Conservation (phyloP, 2,329 filamentous ascomycete species). For the Trichothecium sympodiale region DNA sequence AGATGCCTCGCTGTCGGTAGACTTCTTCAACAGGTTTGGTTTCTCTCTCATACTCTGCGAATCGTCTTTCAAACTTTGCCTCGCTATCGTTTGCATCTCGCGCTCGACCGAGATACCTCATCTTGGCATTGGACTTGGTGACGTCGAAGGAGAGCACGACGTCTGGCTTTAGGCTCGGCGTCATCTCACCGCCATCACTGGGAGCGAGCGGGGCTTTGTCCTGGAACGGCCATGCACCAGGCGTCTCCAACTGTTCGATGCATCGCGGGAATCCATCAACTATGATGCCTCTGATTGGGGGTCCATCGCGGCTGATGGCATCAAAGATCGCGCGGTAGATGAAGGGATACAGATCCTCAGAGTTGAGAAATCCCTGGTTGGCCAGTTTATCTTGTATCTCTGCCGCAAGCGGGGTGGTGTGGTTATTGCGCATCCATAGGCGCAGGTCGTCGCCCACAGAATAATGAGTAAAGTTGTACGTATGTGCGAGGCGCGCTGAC, state of each 20-base stretch:
- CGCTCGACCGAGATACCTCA: background rate
- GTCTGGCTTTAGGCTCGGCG: background rate
- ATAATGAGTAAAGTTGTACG: background rate
- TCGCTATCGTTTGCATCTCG: slow-evolving; percentile 1
- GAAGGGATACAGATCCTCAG: background rate
- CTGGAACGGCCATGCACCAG: background rate
- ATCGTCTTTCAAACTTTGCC: slow-evolving; percentile 1
- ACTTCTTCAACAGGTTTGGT: background rate
- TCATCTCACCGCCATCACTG: background rate
- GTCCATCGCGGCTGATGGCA: background rate
- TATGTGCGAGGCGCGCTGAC: background rate
- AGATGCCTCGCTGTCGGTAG: no score
- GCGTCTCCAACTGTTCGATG: background rate
- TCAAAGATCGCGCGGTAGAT: no score
- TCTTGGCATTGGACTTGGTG: background rate
- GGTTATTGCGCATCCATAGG: background rate
- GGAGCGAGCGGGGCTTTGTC: background rate
- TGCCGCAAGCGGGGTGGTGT: background rate
- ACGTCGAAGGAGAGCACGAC: background rate
- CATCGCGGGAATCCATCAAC: slow-evolving; percentile 1
- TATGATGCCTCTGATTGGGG: background rate
- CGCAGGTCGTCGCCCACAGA: slow-evolving; percentile 1
- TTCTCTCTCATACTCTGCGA: background rate
- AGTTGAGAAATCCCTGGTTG: background rate
- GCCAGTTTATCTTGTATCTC: background rate